These are phyloP conservation scores for Raphanus sativus DNA, from an alignment of 345 rosid species.

Conservation along the genomic window DNA sequence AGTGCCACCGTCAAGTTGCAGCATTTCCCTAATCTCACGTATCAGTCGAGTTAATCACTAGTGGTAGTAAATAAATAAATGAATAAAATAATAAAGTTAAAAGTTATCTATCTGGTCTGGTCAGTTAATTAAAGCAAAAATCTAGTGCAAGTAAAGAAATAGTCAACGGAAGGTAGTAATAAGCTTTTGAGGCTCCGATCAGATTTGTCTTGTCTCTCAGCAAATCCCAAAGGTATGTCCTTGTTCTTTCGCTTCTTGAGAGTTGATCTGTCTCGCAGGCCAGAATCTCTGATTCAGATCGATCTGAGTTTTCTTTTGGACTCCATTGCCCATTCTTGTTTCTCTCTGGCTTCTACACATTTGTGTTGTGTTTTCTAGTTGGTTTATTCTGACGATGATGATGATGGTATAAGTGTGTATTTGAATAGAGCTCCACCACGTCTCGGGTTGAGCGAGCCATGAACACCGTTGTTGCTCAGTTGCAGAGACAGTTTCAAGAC, in stretches of 20 bases:
- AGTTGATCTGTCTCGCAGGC: neutral
- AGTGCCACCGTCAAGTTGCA: neutral
- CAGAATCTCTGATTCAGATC: neutral
- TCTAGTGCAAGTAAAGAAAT: neutral
- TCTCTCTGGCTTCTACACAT: neutral
- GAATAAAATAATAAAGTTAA: too few species aligned
- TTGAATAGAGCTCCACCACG: neutral
- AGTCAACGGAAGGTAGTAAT: neutral
- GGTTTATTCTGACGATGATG: neutral
- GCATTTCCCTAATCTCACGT: neutral
- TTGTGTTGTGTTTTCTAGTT: neutral
- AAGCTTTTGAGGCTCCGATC: neutral
- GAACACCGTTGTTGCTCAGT: constrained; percentile 51
- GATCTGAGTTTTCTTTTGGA: neutral
- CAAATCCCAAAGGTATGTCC: neutral
- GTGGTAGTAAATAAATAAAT: neutral
- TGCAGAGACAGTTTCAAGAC: constrained; percentile 55
- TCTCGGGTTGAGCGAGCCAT: constrained; percentile 16
- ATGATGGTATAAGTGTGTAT: neutral
- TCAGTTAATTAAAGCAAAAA: neutral
- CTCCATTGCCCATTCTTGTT: neutral
- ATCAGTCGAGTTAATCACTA: neutral
- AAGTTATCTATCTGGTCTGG: neutral
- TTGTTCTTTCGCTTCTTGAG: too few species aligned
- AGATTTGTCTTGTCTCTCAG: neutral